phyloP scores from a whole-genome alignment of 1,284 basidiomycete species.

The Athelia psychrophila region DNA sequence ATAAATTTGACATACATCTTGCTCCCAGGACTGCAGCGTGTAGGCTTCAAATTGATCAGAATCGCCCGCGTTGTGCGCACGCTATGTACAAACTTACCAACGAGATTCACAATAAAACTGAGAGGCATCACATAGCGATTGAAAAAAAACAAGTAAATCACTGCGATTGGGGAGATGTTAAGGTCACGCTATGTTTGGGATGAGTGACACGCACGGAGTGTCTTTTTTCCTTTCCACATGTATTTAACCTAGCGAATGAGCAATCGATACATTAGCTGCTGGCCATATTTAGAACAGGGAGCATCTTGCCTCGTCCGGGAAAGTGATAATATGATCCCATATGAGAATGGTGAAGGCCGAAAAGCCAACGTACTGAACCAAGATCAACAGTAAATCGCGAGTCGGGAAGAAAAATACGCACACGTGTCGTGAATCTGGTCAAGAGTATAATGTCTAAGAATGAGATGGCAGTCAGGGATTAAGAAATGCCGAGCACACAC shows the following conservation, averaged over 20 bases:
- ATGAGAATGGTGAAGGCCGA: constrained; percentile 37
- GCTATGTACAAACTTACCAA: constrained; percentile 26
- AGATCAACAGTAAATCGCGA: too few species aligned
- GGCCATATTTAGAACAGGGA: neutral
- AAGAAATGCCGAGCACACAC: too few species aligned
- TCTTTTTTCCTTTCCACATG: constrained; percentile 35
- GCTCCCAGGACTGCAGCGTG: too few species aligned
- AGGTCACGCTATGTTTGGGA: neutral
- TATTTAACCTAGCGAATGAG: constrained; percentile 30
- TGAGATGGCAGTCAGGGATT: too few species aligned
- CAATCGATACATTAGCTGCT: neutral
- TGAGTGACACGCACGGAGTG: constrained; percentile 24
- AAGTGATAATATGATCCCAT: constrained; percentile 45
- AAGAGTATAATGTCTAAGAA: too few species aligned
- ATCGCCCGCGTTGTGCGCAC: too few species aligned
- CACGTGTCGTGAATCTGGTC: too few species aligned
- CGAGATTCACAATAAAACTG: constrained; percentile 40
- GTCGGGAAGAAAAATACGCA: too few species aligned
- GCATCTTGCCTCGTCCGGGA: constrained; percentile 34
- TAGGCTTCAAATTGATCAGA: too few species aligned
- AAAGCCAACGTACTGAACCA: constrained; percentile 39
- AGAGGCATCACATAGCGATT: constrained; percentile 43
- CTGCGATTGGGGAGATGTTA: constrained; percentile 16
- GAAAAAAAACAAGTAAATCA: constrained; percentile 18
- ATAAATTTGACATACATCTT: too few species aligned